Evolutionary conservation across 768 basidiomycete genomes (phyloP).

Genomic region (Tylopilus sp.): DNA sequence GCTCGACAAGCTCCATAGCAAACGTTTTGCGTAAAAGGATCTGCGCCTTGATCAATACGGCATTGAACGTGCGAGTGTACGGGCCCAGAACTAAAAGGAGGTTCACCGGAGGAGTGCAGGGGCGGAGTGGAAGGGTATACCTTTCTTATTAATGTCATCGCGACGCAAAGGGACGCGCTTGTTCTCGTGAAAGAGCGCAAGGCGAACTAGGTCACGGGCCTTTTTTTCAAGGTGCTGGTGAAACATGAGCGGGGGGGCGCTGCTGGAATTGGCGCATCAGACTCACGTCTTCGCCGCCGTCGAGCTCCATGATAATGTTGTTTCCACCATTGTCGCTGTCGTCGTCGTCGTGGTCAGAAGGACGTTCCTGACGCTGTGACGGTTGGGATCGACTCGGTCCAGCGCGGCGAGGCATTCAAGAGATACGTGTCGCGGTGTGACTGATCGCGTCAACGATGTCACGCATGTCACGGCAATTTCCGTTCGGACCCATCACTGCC

Average conservation of each 20-base stretch:
- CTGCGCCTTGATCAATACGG: slow-evolving; percentile 64
- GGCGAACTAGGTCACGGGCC: slow-evolving; percentile 69
- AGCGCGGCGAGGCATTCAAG: slow-evolving; percentile 10
- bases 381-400: slow-evolving; percentile 10
- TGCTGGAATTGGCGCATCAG: not conserved
- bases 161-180: slow-evolving; percentile 61
- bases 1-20: slow-evolving; percentile 82
- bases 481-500: no score
- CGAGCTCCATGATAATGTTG: slow-evolving; percentile 32
- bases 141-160: slow-evolving; percentile 87
- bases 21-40: slow-evolving; percentile 58
- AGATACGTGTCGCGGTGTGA: not conserved
- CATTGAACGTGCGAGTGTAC: slow-evolving; percentile 56
- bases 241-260: not conserved
- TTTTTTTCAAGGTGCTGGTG: slow-evolving; percentile 61
- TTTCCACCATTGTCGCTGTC: slow-evolving; percentile 27
- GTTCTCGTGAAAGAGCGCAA: slow-evolving; percentile 80
- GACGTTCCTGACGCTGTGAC: slow-evolving; percentile 32
- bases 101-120: not conserved
- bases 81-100: slow-evolving; percentile 42
- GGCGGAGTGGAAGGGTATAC: slow-evolving; percentile 32
- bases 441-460: not conserved
- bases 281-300: slow-evolving; percentile 22
- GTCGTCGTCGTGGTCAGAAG: slow-evolving; percentile 30
- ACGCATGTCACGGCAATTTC: slow-evolving; percentile 55